phyloP scores from a whole-genome alignment of 106 monocot genomes.

The Amphibolis antarctica region DNA sequence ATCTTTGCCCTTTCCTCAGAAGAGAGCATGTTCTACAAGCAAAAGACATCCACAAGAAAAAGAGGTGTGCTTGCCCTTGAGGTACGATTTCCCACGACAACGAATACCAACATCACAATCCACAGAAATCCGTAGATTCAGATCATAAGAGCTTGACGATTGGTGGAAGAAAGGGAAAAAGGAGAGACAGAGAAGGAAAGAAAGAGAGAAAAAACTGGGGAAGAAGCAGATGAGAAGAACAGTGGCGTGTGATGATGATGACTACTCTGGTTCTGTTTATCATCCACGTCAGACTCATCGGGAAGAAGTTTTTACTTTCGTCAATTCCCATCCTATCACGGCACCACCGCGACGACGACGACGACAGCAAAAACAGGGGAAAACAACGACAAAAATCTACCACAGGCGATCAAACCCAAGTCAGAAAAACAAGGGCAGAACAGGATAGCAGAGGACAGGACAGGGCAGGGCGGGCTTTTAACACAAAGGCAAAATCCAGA shows the following conservation, averaged over 20 bases:
- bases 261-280: too few relatives aligned
- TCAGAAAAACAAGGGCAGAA: too few relatives aligned
- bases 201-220: too few relatives aligned
- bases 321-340: too few relatives aligned
- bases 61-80: background rate
- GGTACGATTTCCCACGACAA: background rate
- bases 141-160: background rate
- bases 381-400: background rate
- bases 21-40: conserved; percentile 3
- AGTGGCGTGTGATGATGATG: too few relatives aligned
- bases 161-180: too few relatives aligned
- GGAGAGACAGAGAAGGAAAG: too few relatives aligned
- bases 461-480: background rate
- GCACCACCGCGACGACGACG: too few relatives aligned
- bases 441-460: too few relatives aligned
- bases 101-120: background rate
- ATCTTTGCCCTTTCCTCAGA: background rate
- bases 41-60: background rate
- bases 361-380: background rate
- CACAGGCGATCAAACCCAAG: background rate
- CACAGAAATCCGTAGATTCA: background rate
- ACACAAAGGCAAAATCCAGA: conserved; percentile 3
- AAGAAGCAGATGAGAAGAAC: too few relatives aligned
- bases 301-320: too few relatives aligned
- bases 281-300: too few relatives aligned